phyloP scores from a whole-genome alignment of 192 early-diverging fungal genomes.

The Backusella tuberculispora region DNA sequence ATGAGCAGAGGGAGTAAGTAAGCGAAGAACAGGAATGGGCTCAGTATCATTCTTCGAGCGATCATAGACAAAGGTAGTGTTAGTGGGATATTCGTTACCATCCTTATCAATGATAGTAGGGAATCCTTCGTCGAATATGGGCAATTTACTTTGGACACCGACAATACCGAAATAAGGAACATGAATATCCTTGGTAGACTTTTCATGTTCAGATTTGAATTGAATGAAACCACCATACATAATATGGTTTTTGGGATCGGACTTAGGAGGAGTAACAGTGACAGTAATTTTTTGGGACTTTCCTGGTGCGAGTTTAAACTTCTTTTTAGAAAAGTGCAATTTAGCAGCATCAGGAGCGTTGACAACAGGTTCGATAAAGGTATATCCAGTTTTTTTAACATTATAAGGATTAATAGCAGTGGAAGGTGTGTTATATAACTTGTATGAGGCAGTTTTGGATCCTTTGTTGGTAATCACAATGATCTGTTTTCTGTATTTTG shows the following conservation, averaged over 20 bases:
- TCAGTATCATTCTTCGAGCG: constrained; percentile 12
- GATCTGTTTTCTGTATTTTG: constrained; percentile 34
- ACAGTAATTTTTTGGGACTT: constrained; percentile 28
- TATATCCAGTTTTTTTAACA: constrained; percentile 13
- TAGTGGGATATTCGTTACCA: constrained; percentile 6
- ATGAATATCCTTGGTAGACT: constrained; percentile 25
- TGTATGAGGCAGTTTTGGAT: constrained; percentile 41
- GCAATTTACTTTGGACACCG: constrained; percentile 49
- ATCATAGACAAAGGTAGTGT: constrained; percentile 14
- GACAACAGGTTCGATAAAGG: constrained; percentile 14
- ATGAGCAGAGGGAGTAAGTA: constrained; percentile 31
- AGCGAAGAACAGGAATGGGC: constrained; percentile 20
- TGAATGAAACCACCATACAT: constrained; percentile 56
- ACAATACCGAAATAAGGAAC: constrained; percentile 56
- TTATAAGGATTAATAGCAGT: constrained; percentile 48
- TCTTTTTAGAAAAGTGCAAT: constrained; percentile 25
- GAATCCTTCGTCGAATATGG: constrained; percentile 44
- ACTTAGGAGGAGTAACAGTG: constrained; percentile 32
- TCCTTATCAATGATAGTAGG: constrained; percentile 11
- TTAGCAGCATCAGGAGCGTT: constrained; percentile 18
- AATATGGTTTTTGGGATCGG: constrained; percentile 32
- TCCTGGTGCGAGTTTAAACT: constrained; percentile 28
- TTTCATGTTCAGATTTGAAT: constrained; percentile 32
- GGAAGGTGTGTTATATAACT: constrained; percentile 42
- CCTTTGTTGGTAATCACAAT: constrained; percentile 51